These are phyloP conservation scores for Kitagawia praeruptora DNA, from an alignment of 129 eudicot genomes.

Conservation along the genomic window DNA sequence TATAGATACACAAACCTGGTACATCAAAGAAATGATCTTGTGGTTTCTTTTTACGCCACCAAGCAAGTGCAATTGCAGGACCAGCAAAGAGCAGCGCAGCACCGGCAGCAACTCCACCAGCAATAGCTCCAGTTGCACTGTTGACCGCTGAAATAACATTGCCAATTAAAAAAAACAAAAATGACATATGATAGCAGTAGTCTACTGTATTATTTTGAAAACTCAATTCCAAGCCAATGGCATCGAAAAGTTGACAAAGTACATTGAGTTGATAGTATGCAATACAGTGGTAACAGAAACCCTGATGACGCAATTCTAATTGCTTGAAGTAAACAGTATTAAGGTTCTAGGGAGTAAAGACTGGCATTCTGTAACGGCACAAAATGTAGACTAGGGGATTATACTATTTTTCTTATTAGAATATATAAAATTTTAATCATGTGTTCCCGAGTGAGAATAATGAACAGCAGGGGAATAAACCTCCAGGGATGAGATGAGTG, in stretches of 20 bases:
- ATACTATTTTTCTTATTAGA: not conserved
- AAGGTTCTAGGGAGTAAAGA: not conserved
- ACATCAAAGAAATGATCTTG: slow-evolving; percentile 82
- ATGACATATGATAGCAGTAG: slow-evolving; percentile 9
- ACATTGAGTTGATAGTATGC: not conserved
- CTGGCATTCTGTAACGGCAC: not conserved
- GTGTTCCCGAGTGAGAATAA: not conserved
- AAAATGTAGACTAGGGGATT: not conserved
- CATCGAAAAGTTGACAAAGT: not conserved
- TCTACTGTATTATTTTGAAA: not conserved
- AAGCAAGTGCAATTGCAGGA: slow-evolving; percentile 71
- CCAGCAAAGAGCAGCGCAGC: slow-evolving; percentile 70
- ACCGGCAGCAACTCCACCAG: slow-evolving; percentile 87
- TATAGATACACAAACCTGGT: slow-evolving; percentile 60
- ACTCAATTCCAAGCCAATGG: not conserved
- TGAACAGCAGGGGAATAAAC: not conserved
- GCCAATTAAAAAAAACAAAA: slow-evolving; percentile 1
- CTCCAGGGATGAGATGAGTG: not conserved
- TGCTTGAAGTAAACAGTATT: too few relatives aligned
- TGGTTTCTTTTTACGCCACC: slow-evolving; percentile 57
- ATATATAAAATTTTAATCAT: not conserved
- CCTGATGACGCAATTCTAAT: not conserved
- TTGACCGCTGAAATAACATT: slow-evolving; percentile 23
- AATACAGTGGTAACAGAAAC: not conserved
- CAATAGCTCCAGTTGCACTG: slow-evolving; percentile 56